A percentile compares a stretch with the other conserved stretches of the same genome.
phyloP scores from a whole-genome alignment of 2,329 filamentous ascomycete species.

The Rhynchosporium agropyri region DNA sequence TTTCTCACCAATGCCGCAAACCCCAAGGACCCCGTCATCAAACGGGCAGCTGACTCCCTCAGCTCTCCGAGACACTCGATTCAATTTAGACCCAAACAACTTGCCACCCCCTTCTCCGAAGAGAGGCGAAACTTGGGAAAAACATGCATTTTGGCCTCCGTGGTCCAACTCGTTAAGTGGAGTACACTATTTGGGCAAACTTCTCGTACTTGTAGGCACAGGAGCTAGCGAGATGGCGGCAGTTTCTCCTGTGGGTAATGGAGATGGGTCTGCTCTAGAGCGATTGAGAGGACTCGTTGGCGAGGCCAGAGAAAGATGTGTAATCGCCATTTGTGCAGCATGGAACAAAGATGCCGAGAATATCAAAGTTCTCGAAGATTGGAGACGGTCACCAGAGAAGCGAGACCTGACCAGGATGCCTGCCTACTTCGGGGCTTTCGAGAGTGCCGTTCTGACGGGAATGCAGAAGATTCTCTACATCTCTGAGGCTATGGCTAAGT shows the following conservation, averaged over 20 bases:
- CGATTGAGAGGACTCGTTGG: slow-evolving; percentile 75
- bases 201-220: slow-evolving; percentile 80
- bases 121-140: slow-evolving; percentile 85
- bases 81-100: slow-evolving; percentile 78
- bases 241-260: slow-evolving; percentile 64
- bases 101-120: slow-evolving; percentile 76
- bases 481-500: slow-evolving; percentile 77
- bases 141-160: slow-evolving; percentile 94
- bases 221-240: slow-evolving; percentile 84
- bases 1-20: slow-evolving; percentile 76
- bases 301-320: slow-evolving; percentile 78
- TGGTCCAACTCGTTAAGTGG: slow-evolving; percentile 89
- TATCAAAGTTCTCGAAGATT: slow-evolving; percentile 90
- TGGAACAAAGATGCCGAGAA: slow-evolving; percentile 95
- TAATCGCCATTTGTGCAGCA: slow-evolving; percentile 81
- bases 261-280: slow-evolving; percentile 64
- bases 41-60: slow-evolving; percentile 50
- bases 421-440: slow-evolving; percentile 80
- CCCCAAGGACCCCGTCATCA: slow-evolving; percentile 66
- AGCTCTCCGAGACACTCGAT: slow-evolving; percentile 68
- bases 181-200: slow-evolving; percentile 85
- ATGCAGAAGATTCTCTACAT: slow-evolving; percentile 97
- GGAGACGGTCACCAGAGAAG: slow-evolving; percentile 80
- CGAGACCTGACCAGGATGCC: slow-evolving; percentile 93
- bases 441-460: slow-evolving; percentile 76